phyloP scores from a whole-genome alignment of 2,329 filamentous ascomycete species.

The Alternaria postmessia region DNA sequence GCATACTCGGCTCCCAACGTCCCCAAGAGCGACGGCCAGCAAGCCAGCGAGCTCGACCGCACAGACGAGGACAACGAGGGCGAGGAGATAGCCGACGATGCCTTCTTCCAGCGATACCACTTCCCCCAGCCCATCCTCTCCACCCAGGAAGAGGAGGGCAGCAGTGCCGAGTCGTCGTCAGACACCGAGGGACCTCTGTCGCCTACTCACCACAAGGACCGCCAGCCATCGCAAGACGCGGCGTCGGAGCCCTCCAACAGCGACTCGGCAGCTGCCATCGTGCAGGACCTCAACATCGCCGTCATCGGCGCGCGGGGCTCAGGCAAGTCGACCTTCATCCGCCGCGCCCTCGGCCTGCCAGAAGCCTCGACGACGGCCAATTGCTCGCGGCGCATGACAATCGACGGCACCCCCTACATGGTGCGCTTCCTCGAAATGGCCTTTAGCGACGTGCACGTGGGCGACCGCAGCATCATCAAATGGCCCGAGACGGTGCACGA shows the following conservation, averaged over 20 bases:
- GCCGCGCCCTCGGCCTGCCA: constrained; percentile 63
- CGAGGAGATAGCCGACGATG: constrained; percentile 50
- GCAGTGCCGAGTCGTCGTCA: constrained; percentile 42
- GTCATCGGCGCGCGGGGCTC: constrained; percentile 63
- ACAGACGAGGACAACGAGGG: constrained; percentile 68
- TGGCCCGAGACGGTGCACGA: constrained; percentile 68
- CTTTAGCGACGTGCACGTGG: constrained; percentile 61
- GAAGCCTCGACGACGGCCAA: constrained; percentile 53
- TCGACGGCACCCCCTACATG: constrained; percentile 64
- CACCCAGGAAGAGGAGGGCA: constrained; percentile 23
- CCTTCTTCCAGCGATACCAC: constrained; percentile 54
- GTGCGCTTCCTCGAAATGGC: constrained; percentile 66
- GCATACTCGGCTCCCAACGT: constrained; percentile 49
- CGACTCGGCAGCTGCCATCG: constrained; percentile 34
- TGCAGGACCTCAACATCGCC: constrained; percentile 66
- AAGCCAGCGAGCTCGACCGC: constrained; percentile 23
- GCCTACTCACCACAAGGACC: constrained; percentile 43
- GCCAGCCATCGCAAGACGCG: constrained; percentile 30
- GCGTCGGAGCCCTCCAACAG: constrained; percentile 32
- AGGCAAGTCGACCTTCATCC: constrained; percentile 68
- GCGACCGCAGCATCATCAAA: constrained; percentile 61
- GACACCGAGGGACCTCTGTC: constrained; percentile 52
- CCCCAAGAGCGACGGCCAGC: constrained; percentile 36
- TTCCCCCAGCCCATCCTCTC: constrained; percentile 38
- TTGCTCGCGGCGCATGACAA: constrained; percentile 62